These are phyloP conservation scores for Pinus albicaulis DNA, from an alignment of 75 land plant species.

Conservation along the genomic window DNA sequence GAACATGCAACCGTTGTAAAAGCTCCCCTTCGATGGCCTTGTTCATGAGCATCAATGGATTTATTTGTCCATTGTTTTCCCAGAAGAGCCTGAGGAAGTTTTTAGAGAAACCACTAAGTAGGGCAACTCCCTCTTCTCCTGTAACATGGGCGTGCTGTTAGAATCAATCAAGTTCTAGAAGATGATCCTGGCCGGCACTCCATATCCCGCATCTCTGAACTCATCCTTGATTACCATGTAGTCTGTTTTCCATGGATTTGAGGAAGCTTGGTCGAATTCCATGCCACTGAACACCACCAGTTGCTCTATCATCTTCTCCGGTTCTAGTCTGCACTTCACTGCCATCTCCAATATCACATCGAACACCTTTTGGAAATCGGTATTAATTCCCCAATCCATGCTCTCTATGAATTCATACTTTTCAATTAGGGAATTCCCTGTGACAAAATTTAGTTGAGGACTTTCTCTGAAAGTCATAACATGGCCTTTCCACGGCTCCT, in stretches of 20 bases:
- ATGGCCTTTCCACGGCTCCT: slow-evolving; percentile 71
- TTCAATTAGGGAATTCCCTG: slow-evolving; percentile 29
- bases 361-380: slow-evolving; percentile 63
- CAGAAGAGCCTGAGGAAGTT: slow-evolving; percentile 60
- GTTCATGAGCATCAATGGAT: too few relatives aligned
- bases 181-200: slow-evolving; percentile 53
- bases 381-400: slow-evolving; percentile 70
- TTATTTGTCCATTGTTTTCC: neutral
- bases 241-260: slow-evolving; percentile 41
- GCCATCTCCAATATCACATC: slow-evolving; percentile 45
- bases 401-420: slow-evolving; percentile 26
- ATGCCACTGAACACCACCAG: slow-evolving; percentile 73
- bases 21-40: too few relatives aligned
- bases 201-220: slow-evolving; percentile 42
- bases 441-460: slow-evolving; percentile 44
- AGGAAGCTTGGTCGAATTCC: slow-evolving; percentile 62
- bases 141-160: slow-evolving; percentile 52
- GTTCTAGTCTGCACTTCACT: slow-evolving; percentile 16
- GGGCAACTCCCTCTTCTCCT: slow-evolving; percentile 48
- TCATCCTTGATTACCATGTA: slow-evolving; percentile 44
- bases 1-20: too few relatives aligned
- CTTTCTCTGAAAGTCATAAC: slow-evolving; percentile 60
- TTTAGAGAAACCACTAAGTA: slow-evolving; percentile 72
- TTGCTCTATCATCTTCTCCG: slow-evolving; percentile 60
- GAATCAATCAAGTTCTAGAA: slow-evolving; percentile 72